phyloP scores from a whole-genome alignment of 345 rosid genomes.

The Luvunga scandens region DNA sequence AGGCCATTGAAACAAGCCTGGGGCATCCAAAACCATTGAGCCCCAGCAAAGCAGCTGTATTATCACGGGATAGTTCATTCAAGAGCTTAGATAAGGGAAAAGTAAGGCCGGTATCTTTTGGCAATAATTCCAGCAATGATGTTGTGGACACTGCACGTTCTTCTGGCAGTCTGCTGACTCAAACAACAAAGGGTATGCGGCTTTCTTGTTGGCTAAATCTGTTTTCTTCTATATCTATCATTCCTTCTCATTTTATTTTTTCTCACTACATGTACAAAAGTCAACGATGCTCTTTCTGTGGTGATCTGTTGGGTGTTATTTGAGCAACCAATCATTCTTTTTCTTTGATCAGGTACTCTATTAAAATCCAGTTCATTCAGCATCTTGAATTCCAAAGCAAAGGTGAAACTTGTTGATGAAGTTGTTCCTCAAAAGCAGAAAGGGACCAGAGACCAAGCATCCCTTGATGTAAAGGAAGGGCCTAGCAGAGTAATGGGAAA shows the following conservation, averaged over 20 bases:
- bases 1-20: slow-evolving; percentile 48
- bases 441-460: slow-evolving; percentile 40
- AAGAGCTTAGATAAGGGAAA: slow-evolving; percentile 61
- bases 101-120: slow-evolving; percentile 47
- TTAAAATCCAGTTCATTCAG: slow-evolving; percentile 79
- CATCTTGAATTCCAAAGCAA: slow-evolving; percentile 50
- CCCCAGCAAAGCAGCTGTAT: slow-evolving; percentile 39
- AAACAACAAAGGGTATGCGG: slow-evolving; percentile 52
- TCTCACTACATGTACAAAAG: background rate
- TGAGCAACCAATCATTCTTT: background rate
- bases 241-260: background rate
- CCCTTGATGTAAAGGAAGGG: slow-evolving; percentile 55
- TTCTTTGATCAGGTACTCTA: slow-evolving; percentile 52
- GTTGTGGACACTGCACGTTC: slow-evolving; percentile 42
- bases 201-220: background rate
- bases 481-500: slow-evolving; percentile 52
- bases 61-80: slow-evolving; percentile 57
- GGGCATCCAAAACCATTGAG: slow-evolving; percentile 65
- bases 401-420: slow-evolving; percentile 68
- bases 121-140: slow-evolving; percentile 38
- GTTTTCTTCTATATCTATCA: background rate
- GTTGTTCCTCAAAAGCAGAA: slow-evolving; percentile 54
- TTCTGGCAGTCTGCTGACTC: slow-evolving; percentile 43
- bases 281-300: background rate
- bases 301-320: background rate